Conservation (phyloP, 2,329 filamentous ascomycete species). For the Metarhizium brunneum region DNA sequence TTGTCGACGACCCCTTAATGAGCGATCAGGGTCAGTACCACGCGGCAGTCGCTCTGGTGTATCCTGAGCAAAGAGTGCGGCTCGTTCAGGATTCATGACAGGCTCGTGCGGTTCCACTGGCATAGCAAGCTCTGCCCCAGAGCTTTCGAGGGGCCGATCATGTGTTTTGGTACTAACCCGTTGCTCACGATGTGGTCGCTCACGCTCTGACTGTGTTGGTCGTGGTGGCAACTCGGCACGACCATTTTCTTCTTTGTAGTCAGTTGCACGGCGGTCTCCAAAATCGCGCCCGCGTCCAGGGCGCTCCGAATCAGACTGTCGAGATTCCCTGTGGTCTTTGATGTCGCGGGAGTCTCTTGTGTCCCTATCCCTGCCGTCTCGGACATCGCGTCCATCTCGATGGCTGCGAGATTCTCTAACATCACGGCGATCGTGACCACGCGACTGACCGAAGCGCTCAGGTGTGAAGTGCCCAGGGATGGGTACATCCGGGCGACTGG, state of each 20-base stretch:
- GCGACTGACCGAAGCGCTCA: slow-evolving; percentile 34
- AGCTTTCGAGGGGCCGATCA: slow-evolving; percentile 21
- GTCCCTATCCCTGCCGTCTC: slow-evolving; percentile 24
- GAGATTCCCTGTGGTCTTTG: slow-evolving; percentile 25
- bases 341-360: slow-evolving; percentile 23
- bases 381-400: slow-evolving; percentile 18
- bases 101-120: slow-evolving; percentile 28
- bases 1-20: slow-evolving; percentile 17
- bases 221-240: slow-evolving; percentile 25
- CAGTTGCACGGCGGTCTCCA: slow-evolving; percentile 32
- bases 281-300: slow-evolving; percentile 32
- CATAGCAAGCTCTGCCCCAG: slow-evolving; percentile 16
- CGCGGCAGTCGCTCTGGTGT: slow-evolving; percentile 15
- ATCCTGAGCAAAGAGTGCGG: slow-evolving; percentile 36
- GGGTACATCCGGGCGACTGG: slow-evolving; percentile 49
- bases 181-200: slow-evolving; percentile 24
- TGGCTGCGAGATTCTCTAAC: slow-evolving; percentile 20
- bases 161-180: slow-evolving; percentile 16
- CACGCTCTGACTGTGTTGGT: slow-evolving; percentile 32
- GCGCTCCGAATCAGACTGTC: slow-evolving; percentile 31
- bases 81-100: slow-evolving; percentile 46
- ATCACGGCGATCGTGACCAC: slow-evolving; percentile 30
- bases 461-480: slow-evolving; percentile 38
- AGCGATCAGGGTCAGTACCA: slow-evolving; percentile 20
- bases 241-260: slow-evolving; percentile 18